A percentile compares a stretch with the other conserved stretches of the same genome.
Evolutionary conservation across 352 stramenopile genomes (phyloP).

Genomic region (Pythium plurisporium): DNA sequence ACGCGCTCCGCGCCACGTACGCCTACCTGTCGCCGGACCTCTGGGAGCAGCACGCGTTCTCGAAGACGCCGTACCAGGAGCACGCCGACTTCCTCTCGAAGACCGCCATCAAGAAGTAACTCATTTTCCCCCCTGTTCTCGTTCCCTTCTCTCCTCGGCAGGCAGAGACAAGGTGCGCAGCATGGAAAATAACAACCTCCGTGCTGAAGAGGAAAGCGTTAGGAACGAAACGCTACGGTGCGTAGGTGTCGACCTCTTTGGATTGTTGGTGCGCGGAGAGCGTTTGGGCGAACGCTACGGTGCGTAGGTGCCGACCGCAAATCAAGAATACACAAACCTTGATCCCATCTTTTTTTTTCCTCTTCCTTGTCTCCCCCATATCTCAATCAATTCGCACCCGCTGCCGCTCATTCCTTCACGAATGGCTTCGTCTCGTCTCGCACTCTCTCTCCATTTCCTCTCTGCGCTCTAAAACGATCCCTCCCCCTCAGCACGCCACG

Average conservation of each 20-base stretch:
- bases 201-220: constrained; percentile 67
- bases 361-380: background rate
- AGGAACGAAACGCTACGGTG: constrained; percentile 86
- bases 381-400: no score
- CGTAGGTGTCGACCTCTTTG: constrained; percentile 84
- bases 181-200: constrained; percentile 8
- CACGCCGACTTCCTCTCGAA: constrained; percentile 99
- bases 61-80: constrained; percentile 96
- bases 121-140: constrained; percentile 10
- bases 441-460: no score
- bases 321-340: constrained; percentile 34
- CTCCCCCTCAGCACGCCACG: no score
- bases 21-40: constrained; percentile 98
- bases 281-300: constrained; percentile 85
- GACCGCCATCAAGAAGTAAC: constrained; percentile 91
- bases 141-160: constrained; percentile 13
- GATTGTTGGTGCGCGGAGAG: constrained; percentile 59
- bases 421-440: no score
- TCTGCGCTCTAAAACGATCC: no score
- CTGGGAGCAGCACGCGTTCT: constrained; percentile 96
- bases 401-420: no score
- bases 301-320: constrained; percentile 86
- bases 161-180: constrained; percentile 1
- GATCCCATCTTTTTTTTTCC: background rate
- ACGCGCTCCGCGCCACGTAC: constrained; percentile 97